Conservation (phyloP, 352 stramenopile genomes). For the Globisporangium echinulatum region DNA sequence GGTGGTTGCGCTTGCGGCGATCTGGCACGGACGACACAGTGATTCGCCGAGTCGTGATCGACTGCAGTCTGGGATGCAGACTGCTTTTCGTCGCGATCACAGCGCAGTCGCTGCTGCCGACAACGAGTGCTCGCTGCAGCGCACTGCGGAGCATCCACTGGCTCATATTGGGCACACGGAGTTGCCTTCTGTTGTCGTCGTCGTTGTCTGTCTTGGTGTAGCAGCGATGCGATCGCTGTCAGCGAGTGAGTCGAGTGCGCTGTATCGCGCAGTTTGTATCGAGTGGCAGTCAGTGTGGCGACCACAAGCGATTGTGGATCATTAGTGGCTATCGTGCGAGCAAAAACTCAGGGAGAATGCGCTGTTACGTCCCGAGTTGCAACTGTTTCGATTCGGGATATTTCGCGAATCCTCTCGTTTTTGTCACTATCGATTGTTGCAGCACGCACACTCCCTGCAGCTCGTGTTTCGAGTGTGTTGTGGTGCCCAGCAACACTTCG, state of each 20-base stretch:
- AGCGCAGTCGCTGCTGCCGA: conserved; percentile 1
- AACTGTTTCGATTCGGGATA: neutral
- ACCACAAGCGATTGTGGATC: neutral
- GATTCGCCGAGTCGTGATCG: conserved; percentile 12
- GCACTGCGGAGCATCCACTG: conserved; percentile 36
- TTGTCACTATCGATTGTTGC: neutral
- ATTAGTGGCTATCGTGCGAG: neutral
- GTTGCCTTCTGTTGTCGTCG: neutral
- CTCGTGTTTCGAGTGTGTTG: too few species aligned
- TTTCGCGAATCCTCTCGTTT: neutral
- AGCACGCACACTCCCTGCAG: too few species aligned
- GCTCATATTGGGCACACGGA: conserved; percentile 13
- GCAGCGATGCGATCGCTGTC: neutral
- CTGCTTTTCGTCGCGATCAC: neutral
- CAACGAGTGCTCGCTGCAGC: conserved; percentile 16
- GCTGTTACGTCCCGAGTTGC: neutral
- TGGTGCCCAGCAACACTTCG: too few species aligned
- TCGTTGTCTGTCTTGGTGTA: neutral
- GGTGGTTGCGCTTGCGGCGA: conserved; percentile 43
- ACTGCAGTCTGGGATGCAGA: conserved; percentile 6
- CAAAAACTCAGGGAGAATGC: neutral
- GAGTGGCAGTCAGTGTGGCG: conserved; percentile 2
- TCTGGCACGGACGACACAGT: conserved; percentile 32
- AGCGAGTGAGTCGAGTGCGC: neutral
- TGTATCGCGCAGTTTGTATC: conserved; percentile 4